Conservation (phyloP, 805 yeast species). For the Kodamaea kaohsiungensis region DNA sequence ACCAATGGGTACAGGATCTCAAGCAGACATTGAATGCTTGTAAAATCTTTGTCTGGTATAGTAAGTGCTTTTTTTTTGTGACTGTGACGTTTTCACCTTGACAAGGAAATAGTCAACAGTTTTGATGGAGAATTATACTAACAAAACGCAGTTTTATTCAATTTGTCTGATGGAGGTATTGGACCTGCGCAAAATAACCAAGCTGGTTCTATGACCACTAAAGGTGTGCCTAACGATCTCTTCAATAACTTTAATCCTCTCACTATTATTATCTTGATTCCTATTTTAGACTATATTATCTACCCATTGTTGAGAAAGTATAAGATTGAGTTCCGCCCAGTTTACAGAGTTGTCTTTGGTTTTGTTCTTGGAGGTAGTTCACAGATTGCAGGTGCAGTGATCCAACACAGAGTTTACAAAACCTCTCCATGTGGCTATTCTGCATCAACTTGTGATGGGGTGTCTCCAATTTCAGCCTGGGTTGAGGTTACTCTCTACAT, state of each 20-base stretch:
- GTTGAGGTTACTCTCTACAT: slow-evolving; percentile 29
- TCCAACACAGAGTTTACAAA: slow-evolving; percentile 49
- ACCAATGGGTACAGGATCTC: slow-evolving; percentile 50
- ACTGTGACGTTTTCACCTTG: too few species aligned
- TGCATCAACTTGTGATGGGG: slow-evolving; percentile 38
- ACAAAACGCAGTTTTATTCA: slow-evolving; percentile 38
- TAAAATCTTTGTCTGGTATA: slow-evolving; percentile 46
- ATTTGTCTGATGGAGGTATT: slow-evolving; percentile 49
- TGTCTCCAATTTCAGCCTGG: slow-evolving; percentile 36
- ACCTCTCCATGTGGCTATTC: slow-evolving; percentile 54
- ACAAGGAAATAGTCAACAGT: too few species aligned
- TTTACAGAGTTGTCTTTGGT: slow-evolving; percentile 47
- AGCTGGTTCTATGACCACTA: slow-evolving; percentile 53
- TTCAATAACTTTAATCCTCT: slow-evolving; percentile 56
- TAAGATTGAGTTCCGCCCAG: slow-evolving; percentile 44
- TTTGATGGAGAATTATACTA: too few species aligned
- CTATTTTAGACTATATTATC: slow-evolving; percentile 48
- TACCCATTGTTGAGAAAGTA: slow-evolving; percentile 48
- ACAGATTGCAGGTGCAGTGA: slow-evolving; percentile 50
- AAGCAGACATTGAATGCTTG: slow-evolving; percentile 46
- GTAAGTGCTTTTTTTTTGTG: slow-evolving; percentile 42
- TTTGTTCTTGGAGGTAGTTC: slow-evolving; percentile 48
- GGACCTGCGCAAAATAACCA: slow-evolving; percentile 52
- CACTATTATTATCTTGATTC: slow-evolving; percentile 52
- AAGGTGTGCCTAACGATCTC: slow-evolving; percentile 54